Evolutionary conservation across 2,329 filamentous ascomycete genomes (phyloP).

Genomic region (Paracoccidioides brasiliensis): DNA sequence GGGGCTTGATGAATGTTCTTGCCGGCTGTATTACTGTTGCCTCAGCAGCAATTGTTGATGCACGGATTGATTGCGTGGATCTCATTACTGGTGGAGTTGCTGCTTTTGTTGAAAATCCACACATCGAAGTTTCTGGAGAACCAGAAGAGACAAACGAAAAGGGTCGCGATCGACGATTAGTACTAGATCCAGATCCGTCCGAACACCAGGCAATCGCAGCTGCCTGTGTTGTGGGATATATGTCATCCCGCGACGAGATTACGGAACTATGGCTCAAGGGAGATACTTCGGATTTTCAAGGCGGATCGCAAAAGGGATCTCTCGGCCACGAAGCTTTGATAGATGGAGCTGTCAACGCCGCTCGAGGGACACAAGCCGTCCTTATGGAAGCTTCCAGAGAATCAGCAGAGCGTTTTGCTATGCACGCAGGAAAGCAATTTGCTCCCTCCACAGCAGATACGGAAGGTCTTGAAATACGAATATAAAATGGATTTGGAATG

Average conservation of each 20-base stretch:
- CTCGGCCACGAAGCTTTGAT: conserved; percentile 40
- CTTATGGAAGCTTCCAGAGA: conserved; percentile 50
- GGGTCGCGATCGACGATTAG: conserved; percentile 20
- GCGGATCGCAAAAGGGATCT: conserved; percentile 23
- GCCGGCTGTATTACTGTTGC: conserved; percentile 88
- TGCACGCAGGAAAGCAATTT: conserved; percentile 9
- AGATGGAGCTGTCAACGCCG: conserved; percentile 51
- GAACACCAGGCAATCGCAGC: conserved; percentile 68
- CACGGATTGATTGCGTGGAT: conserved; percentile 91
- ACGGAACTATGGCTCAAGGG: conserved; percentile 94
- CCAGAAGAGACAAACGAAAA: conserved; percentile 13
- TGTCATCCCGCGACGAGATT: conserved; percentile 76
- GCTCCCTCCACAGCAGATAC: not conserved
- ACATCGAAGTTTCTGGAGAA: conserved; percentile 16
- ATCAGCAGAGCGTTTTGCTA: conserved; percentile 32
- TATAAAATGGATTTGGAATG: conserved; percentile 12
- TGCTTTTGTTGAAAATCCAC: conserved; percentile 46
- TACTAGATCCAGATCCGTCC: conserved; percentile 70
- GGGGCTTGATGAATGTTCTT: conserved; percentile 84
- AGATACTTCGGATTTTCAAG: conserved; percentile 31
- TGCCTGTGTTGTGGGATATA: conserved; percentile 80
- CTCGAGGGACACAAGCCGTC: conserved; percentile 45
- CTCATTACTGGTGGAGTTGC: conserved; percentile 80
- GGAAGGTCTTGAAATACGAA: conserved; percentile 18
- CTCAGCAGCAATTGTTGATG: conserved; percentile 83